Evolutionary conservation across 75 land plant genomes (phyloP).

Genomic region (Cryptomeria japonica): DNA sequence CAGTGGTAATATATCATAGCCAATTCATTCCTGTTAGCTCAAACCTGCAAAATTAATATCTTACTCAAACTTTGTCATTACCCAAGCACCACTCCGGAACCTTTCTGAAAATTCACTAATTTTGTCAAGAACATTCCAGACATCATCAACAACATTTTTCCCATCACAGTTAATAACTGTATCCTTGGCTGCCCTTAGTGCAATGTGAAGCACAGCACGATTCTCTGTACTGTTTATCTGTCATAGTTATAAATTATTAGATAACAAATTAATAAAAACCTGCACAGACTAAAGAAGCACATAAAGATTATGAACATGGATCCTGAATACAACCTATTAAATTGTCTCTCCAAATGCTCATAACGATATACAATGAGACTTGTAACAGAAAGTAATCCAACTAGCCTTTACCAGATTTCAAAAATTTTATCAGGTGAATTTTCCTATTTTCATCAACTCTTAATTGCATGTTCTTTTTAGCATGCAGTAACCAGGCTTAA

Average conservation of each 20-base stretch:
- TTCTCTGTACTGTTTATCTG: conserved; percentile 93
- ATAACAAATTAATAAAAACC: not conserved
- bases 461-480: not conserved
- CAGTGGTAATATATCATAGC: not conserved
- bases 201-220: conserved; percentile 91
- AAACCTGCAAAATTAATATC: not conserved
- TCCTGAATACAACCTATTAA: not conserved
- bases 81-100: conserved; percentile 91
- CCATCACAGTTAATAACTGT: conserved; percentile 68
- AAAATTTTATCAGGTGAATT: too few species aligned
- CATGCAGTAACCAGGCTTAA: not conserved
- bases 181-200: conserved; percentile 84
- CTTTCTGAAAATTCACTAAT: conserved; percentile 76
- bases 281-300: not conserved
- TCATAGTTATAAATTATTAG: not conserved
- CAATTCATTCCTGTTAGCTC: not conserved
- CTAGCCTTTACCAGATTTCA: not conserved
- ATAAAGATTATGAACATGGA: not conserved
- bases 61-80: conserved; percentile 30
- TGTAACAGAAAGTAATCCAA: not conserved
- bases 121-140: conserved; percentile 92
- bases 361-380: not conserved
- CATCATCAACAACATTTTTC: conserved; percentile 94
- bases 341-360: not conserved
- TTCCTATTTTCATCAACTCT: too few species aligned